Evolutionary conservation across 257 asterid species (phyloP), one percentile per base, ranked within the genome.

Genomic region (Echites panduratus): DNA sequence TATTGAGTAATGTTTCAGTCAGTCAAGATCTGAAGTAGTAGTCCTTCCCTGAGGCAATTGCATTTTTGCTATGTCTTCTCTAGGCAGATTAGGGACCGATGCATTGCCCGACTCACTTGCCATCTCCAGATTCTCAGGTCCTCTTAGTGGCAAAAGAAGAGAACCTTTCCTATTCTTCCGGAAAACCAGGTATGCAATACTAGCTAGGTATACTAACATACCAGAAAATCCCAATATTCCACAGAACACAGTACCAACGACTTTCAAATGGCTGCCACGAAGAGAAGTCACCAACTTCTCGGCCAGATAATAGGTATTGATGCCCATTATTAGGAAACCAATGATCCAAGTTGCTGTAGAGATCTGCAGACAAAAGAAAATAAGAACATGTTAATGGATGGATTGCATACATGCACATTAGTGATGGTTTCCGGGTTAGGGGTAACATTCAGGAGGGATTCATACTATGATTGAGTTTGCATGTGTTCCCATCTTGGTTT

Each of bases 401-500:
- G 4, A 12, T 12, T 49, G 22, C 1, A 24, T 9, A 16, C 11
- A 52, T 26, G 35, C 10, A 47, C 24, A 52, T 24, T 22, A 22
- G 52, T 63, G 52, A 48, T 7, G 11, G 16, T 35, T 29, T 10
- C 13, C 12, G 53, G 48, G 29, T 2, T 19, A 4, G 13, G 12
- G 27, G 66, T n/a, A 72, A 13, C 22, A 48, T 35, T 19, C 19
- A 52, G 38, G 58, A 76, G 6, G 66, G 72, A 41, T 77, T 79
- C 91, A 79, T 85, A 89, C 98, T 24, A 72, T 29, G 52, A 52
- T 27, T 9, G 99, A 88, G 88, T 94, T 94, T 56, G 79, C 92
- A 66, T 89, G 73, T 78, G 70, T 20, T 40, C 99, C 97, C 99
- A 94, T 94, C 88, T 91, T 94, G 58, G 93, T 85, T 84, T 85